These are phyloP conservation scores for Wakefieldia striispora DNA, from an alignment of 768 basidiomycete species.

Conservation along the genomic window DNA sequence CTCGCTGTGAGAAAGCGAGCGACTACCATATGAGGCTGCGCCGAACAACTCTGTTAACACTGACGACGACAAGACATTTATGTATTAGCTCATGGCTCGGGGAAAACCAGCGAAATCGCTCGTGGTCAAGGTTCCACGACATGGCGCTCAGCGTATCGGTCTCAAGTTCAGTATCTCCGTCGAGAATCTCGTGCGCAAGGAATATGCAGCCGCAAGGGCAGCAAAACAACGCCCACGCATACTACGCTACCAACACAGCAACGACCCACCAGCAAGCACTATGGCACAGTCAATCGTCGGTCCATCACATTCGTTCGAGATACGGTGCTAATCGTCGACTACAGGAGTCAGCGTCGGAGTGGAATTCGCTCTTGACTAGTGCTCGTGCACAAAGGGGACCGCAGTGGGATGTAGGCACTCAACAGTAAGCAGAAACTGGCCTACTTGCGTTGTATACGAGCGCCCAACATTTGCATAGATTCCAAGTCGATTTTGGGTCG, in stretches of 20 bases:
- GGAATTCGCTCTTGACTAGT: slow-evolving; percentile 78
- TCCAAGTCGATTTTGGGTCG: slow-evolving; percentile 72
- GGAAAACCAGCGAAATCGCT: slow-evolving; percentile 55
- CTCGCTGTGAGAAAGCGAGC: no score
- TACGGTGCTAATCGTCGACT: neutral
- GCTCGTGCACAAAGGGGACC: slow-evolving; percentile 82
- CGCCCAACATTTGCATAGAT: slow-evolving; percentile 40
- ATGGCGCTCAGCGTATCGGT: slow-evolving; percentile 71
- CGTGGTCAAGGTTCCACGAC: slow-evolving; percentile 67
- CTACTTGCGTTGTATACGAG: neutral
- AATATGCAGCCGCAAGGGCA: slow-evolving; percentile 48
- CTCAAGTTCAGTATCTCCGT: slow-evolving; percentile 61
- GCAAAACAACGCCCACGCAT: slow-evolving; percentile 30
- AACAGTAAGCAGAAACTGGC: slow-evolving; percentile 60
- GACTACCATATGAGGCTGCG: no score
- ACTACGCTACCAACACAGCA: slow-evolving; percentile 52
- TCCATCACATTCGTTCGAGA: slow-evolving; percentile 9
- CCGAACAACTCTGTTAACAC: no score
- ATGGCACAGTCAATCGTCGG: slow-evolving; percentile 67
- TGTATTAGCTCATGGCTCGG: slow-evolving; percentile 22
- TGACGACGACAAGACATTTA: neutral
- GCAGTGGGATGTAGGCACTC: slow-evolving; percentile 86
- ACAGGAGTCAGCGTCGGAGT: slow-evolving; percentile 77
- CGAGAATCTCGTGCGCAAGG: slow-evolving; percentile 48
- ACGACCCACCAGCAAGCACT: slow-evolving; percentile 42